Percentiles rank a stretch among this genome's conserved stretches.
Conservation (phyloP, 768 basidiomycete genomes). For the Auricularia heimuer region DNA sequence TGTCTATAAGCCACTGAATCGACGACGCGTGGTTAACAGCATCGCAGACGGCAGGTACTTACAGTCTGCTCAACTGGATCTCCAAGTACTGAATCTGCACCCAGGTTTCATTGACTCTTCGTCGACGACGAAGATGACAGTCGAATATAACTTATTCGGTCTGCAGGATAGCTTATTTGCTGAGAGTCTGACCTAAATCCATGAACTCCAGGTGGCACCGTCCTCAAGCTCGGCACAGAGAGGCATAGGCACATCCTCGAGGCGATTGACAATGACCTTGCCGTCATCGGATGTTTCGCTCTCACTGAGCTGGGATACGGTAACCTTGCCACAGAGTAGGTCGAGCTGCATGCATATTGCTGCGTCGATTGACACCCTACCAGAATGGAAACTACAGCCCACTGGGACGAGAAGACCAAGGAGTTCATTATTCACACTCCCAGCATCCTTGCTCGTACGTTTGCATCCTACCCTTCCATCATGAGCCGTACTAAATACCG, state of each 20-base stretch:
- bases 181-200: not conserved
- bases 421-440: conserved; percentile 1
- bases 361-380: not conserved
- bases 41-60: not conserved
- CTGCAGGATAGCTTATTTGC: not conserved
- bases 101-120: not conserved
- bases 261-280: not conserved
- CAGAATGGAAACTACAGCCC: not conserved
- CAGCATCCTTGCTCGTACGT: not conserved
- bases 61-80: not conserved
- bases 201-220: not conserved
- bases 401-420: conserved; percentile 1
- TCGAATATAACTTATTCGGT: not conserved
- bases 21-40: not conserved
- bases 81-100: not conserved
- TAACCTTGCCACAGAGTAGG: not conserved
- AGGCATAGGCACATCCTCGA: not conserved
- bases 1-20: not conserved
- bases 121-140: not conserved
- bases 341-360: not conserved
- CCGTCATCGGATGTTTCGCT: not conserved
- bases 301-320: not conserved
- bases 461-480: not conserved
- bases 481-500: not conserved
- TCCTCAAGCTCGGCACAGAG: conserved; percentile 1